Base-by-base conservation (phyloP, 2,329 filamentous ascomycete species). In the Botrytis sinoallii region DNA sequence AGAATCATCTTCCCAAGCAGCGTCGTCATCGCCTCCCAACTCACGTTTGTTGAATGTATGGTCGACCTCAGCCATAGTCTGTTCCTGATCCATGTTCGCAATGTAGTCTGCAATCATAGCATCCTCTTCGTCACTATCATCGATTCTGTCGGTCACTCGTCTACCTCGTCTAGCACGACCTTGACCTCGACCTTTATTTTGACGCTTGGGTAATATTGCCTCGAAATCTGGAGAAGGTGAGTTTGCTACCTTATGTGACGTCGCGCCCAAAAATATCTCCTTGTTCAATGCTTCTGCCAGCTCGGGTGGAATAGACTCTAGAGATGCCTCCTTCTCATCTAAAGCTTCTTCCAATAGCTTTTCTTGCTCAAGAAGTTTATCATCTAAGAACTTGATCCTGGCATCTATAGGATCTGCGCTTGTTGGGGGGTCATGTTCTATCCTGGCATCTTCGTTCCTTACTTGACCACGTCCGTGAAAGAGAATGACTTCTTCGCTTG, bases 401-500 rank as follows among this genome's bases (percentile, higher is more conserved):
- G 70, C 70, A 71, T 80, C 79, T 55, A 80, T 77, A 20, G 75
- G 69, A 60, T 72, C 63, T 16, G 29, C 22, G 20, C 29, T 42
- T 70, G 74, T 66, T 20, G 68, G 40, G 5, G 57, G n/a, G 9
- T 70, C 63, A 42, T 66, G 65, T 29, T 66, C 29, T 14, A 60
- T 25, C 55, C 72, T 59, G 7, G 60, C 16, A 55, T 46, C 46
- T 59, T 73, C 35, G 25, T 18, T 68, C 67, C 38, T 76, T 71
- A 16, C 76, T 61, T 60, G 61, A 38, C 44, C 66, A 46, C 90
- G 85, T 57, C 90, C 90, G 74, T 85, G 87, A 79, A 93, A 93
- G 0, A 93, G 79, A 65, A 94, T 89, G 8, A 93, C 84, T 76
- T 97, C 93, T 66, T 93, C 92, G 78, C 91, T 92, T 0, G 91